Evolutionary conservation across 148 eudicot species (phyloP).

Genomic region (Camellia japonica): DNA sequence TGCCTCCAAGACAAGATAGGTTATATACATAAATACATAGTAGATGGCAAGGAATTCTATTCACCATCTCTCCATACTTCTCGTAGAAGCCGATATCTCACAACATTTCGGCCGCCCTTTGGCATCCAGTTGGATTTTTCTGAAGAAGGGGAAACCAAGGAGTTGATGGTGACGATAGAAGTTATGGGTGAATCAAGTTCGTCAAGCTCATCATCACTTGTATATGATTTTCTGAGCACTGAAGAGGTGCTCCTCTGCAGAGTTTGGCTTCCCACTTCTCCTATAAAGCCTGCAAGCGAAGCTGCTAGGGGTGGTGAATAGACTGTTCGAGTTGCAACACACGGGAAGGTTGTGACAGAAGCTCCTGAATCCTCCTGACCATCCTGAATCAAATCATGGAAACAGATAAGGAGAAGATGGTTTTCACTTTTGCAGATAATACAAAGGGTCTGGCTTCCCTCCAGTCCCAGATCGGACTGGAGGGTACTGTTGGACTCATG

Average conservation of each 20-base stretch:
- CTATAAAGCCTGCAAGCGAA: constrained; percentile 49
- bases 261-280: constrained; percentile 47
- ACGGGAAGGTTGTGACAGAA: constrained; percentile 48
- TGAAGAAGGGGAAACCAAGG: constrained; percentile 37
- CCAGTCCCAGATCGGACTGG: too few species aligned
- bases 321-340: constrained; percentile 49
- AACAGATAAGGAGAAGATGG: neutral
- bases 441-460: too few species aligned
- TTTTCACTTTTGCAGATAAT: neutral
- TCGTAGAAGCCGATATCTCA: constrained; percentile 72
- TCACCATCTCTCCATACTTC: constrained; percentile 74
- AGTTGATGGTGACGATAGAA: constrained; percentile 52
- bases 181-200: constrained; percentile 66
- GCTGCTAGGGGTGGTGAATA: constrained; percentile 63
- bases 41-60: constrained; percentile 10
- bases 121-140: constrained; percentile 56
- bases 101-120: constrained; percentile 52
- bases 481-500: too few species aligned
- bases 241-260: constrained; percentile 56
- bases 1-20: neutral
- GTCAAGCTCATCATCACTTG: constrained; percentile 88
- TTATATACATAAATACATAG: neutral
- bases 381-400: constrained; percentile 35
- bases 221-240: constrained; percentile 69
- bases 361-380: constrained; percentile 34